These are phyloP conservation scores for Epichloe baconii DNA, from an alignment of 2,329 filamentous ascomycete genomes.

Conservation along the genomic window DNA sequence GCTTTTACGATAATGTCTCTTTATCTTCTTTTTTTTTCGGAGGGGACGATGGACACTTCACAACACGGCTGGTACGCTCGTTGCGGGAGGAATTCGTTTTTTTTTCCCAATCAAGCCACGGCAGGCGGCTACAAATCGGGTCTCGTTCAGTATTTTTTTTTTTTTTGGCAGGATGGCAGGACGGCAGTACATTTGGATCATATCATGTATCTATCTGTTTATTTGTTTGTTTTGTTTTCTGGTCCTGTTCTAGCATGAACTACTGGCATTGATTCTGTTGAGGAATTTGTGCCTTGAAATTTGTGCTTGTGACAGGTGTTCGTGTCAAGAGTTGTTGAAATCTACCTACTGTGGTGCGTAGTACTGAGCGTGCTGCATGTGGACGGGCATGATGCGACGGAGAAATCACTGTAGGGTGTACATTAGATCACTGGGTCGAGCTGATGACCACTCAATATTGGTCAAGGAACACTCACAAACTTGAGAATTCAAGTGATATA, in stretches of 20 bases:
- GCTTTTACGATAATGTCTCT: slow-evolving; percentile 7
- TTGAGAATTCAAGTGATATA: too few relatives aligned
- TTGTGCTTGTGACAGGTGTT: not conserved
- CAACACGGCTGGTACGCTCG: slow-evolving; percentile 3
- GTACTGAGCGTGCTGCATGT: too few relatives aligned
- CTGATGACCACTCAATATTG: too few relatives aligned
- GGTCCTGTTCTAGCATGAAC: not conserved
- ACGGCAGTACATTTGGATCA: not conserved
- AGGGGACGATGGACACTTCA: not conserved
- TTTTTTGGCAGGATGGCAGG: not conserved
- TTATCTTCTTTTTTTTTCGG: not conserved
- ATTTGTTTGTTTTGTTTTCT: not conserved
- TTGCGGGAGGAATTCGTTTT: not conserved
- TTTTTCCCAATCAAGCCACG: not conserved
- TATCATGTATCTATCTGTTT: not conserved
- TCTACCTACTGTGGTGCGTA: too few relatives aligned
- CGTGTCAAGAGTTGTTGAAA: not conserved
- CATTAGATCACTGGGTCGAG: too few relatives aligned
- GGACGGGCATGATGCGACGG: too few relatives aligned
- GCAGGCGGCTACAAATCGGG: not conserved
- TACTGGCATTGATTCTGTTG: not conserved
- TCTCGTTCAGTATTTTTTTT: not conserved
- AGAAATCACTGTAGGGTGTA: too few relatives aligned
- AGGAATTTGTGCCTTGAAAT: not conserved
- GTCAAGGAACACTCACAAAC: too few relatives aligned